Conservation (phyloP, 331 rosid species). For the Cydonia oblonga region DNA sequence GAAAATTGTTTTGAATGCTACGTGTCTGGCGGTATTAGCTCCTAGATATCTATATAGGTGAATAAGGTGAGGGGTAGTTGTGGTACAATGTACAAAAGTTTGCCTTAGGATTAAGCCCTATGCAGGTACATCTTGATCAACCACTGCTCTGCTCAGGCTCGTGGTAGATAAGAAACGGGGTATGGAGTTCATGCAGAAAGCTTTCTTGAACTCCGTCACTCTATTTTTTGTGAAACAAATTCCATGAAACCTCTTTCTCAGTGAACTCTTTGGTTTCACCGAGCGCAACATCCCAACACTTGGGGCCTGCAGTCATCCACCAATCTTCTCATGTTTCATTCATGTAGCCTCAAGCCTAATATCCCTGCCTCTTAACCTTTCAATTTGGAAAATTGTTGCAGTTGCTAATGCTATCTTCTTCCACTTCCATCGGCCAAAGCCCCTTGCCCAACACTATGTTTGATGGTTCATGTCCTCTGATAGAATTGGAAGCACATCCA, state of each 20-base stretch:
- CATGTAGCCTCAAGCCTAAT: not conserved
- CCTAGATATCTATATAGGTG: not conserved
- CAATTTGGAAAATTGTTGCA: not conserved
- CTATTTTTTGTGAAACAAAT: not conserved
- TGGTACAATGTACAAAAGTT: not conserved
- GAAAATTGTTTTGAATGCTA: not conserved
- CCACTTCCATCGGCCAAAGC: not conserved
- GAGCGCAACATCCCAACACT: not conserved
- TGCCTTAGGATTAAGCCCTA: not conserved
- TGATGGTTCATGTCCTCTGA: not conserved
- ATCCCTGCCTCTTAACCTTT: not conserved
- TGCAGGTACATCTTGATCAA: not conserved
- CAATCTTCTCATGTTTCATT: not conserved
- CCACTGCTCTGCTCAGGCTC: not conserved
- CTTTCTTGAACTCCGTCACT: not conserved
- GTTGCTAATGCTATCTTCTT: not conserved
- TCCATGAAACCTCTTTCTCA: not conserved
- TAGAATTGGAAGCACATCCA: not conserved
- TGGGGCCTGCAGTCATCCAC: not conserved
- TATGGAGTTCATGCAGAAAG: not conserved
- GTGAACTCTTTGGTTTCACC: not conserved
- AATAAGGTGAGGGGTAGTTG: not conserved
- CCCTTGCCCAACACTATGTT: not conserved
- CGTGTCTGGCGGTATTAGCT: not conserved
- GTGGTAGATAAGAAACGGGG: not conserved